Base-by-base conservation (phyloP, 2,329 filamentous ascomycete species). In the Fusarium bulbicola region DNA sequence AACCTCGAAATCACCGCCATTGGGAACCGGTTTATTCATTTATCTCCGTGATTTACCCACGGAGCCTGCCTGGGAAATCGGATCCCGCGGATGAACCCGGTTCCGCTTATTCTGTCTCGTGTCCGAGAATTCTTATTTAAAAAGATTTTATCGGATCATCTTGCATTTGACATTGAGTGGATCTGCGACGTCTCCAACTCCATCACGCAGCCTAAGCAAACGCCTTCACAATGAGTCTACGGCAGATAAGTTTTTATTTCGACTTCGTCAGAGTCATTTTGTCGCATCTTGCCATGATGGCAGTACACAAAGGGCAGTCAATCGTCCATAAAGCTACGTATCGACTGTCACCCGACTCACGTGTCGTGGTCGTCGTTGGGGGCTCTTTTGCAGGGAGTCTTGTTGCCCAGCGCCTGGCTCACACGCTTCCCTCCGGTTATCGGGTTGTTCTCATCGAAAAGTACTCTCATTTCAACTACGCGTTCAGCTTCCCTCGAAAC, bases 381-480 rank as follows among this genome's bases (percentile, higher is more conserved):
- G 73, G 73, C 1, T 75, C 73, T 3, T 75, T 71, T 26, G 72
- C 66, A 0, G 73, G 73, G 5, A 46, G 50, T 4, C 28, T 71
- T 13, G 20, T 70, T 21, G 70, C 60, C 1, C 70, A 72, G 5
- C 70, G 61, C 0, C 37, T 74, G 0, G 30, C 46, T 18, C 63
- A 75, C 10, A 63, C 58, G 1, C 30, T 75, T 0, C 73, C 70
- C 1, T 73, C 73, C 0, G 73, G 73, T 0, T 75, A 64, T 20
- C 52, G 73, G 1, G 70, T 74, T 0, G 20, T 75, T 6, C 57
- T 75, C 0, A 15, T 75, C 2, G 73, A 75, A 26, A 73, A 71
- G 26, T 53, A 74, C 8, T 71, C 73, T 3, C 73, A 75, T 18
- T 69, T 75, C 10, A 71, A 75, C 46, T 57, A 66, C 34, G 61